Base-by-base conservation (phyloP, 306 rosid genomes). In the Parietaria judaica region DNA sequence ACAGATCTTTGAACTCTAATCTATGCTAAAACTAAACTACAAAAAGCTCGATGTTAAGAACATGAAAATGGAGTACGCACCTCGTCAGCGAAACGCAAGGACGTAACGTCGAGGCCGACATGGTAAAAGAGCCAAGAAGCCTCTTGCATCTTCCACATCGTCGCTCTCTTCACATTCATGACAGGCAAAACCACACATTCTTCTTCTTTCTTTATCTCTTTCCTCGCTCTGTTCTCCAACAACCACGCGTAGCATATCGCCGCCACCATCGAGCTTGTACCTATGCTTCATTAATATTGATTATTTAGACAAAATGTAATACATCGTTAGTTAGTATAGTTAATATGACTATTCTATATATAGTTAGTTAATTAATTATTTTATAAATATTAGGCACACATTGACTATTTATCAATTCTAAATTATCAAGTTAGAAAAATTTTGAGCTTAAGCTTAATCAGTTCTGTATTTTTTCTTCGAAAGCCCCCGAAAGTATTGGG, bases 41-140 rank as follows among this genome's bases (percentile, higher is more conserved):
- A 31, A 48, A 61, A 61, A 47, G 11, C 11, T 64, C 38, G 15
- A 64, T 14, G 50, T 37, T 0, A 31, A 11, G 31, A 14, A 37
- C 16, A 10, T 13, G 61, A 67, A 67, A 48, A 48, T 9, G n/a
- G 34, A 14, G 60, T 54, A 48, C 63, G 58, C 52, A 84, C 97
- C 90, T 90, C 96, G 61, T 90, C 89, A 41, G 70, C 66, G 73
- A 87, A 87, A 60, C 85, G 79, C 78, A 90, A 63, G 12, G 91
- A 71, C 47, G 78, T 67, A 23, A 80, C 79, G 65, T 90, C 95
- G 56, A 87, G 85, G 55, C 77, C 94, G 77, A 78, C 80, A 55
- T 87, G 94, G 65, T 85, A 58, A 76, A 90, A 83, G 17, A 90
- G 84, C 97, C 97, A 90, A 50, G 97, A 86, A 62, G 89, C 87